Percentiles rank a stretch among this genome's conserved stretches.
phyloP scores from a whole-genome alignment of 2,329 filamentous ascomycete species.

The Harringtonia lauricola region DNA sequence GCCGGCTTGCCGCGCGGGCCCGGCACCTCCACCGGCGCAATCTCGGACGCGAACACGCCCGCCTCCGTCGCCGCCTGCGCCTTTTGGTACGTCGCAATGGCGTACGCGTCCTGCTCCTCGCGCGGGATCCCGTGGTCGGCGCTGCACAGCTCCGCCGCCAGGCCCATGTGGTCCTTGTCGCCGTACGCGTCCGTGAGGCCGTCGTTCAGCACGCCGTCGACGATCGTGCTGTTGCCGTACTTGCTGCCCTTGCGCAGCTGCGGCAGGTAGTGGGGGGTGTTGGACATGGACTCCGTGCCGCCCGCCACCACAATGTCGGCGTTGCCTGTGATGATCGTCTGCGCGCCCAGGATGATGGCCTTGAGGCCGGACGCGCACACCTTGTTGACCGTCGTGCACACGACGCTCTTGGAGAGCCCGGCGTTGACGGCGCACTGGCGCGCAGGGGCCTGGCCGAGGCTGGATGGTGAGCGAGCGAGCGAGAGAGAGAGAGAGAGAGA shows the following conservation, averaged over 20 bases:
- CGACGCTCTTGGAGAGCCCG: conserved; percentile 67
- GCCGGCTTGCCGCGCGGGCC: conserved; percentile 85
- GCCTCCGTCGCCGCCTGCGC: conserved; percentile 76
- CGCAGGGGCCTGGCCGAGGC: conserved; percentile 90
- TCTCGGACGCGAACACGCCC: conserved; percentile 76
- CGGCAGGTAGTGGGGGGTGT: conserved; percentile 90
- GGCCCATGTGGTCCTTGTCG: conserved; percentile 93
- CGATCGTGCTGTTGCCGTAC: conserved; percentile 80
- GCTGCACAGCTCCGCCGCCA: conserved; percentile 86
- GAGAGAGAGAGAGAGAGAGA: background rate
- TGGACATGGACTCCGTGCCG: conserved; percentile 97
- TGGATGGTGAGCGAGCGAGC: conserved; percentile 22
- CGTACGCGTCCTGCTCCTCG: conserved; percentile 88
- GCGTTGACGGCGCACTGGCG: conserved; percentile 87
- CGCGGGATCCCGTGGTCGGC: conserved; percentile 70
- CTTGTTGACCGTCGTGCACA: conserved; percentile 96
- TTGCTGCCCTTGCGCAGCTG: conserved; percentile 79
- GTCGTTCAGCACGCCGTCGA: conserved; percentile 90
- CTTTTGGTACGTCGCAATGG: conserved; percentile 89
- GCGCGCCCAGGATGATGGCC: conserved; percentile 85
- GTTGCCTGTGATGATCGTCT: conserved; percentile 95
- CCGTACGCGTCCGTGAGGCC: conserved; percentile 86
- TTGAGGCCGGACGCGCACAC: conserved; percentile 95
- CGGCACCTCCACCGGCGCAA: conserved; percentile 77
- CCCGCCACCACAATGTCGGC: conserved; percentile 88